Conservation (phyloP, 2,329 filamentous ascomycete genomes). For the Aspergillus felis region DNA sequence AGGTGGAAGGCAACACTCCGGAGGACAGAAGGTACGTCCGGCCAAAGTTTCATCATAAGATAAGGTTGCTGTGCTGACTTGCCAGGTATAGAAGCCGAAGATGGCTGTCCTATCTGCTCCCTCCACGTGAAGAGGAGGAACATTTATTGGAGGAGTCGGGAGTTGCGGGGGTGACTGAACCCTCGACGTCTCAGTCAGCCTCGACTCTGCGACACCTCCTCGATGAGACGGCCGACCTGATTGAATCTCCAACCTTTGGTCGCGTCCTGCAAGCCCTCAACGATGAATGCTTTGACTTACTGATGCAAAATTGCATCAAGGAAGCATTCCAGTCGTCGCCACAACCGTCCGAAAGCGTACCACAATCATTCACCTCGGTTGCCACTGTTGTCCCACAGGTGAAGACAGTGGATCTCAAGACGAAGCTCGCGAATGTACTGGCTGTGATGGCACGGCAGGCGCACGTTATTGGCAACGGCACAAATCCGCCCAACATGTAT, state of each 20-base stretch:
- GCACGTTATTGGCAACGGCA: constrained; percentile 76
- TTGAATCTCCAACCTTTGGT: constrained; percentile 88
- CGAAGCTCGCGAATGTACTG: constrained; percentile 83
- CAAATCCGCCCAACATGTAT: constrained; percentile 44
- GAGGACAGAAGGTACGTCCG: constrained; percentile 53
- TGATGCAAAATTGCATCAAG: constrained; percentile 75
- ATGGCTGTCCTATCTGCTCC: constrained; percentile 84
- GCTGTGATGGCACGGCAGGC: constrained; percentile 89
- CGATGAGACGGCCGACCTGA: constrained; percentile 91
- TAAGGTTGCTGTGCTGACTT: constrained; percentile 17
- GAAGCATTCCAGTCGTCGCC: constrained; percentile 65
- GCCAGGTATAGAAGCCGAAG: constrained; percentile 47
- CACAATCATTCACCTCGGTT: constrained; percentile 39
- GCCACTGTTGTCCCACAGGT: constrained; percentile 37
- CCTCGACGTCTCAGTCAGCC: constrained; percentile 33
- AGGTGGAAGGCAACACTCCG: constrained; percentile 72
- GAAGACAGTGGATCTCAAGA: constrained; percentile 43
- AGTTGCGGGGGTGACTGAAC: constrained; percentile 50
- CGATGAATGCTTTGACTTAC: constrained; percentile 77
- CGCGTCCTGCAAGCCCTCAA: constrained; percentile 82
- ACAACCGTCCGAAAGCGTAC: constrained; percentile 41
- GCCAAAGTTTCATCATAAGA: constrained; percentile 6
- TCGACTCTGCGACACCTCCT: constrained; percentile 72
- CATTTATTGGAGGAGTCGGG: constrained; percentile 83
- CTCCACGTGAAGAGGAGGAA: constrained; percentile 72